These are phyloP conservation scores for Kuraishia borneana DNA, from an alignment of 805 yeast species.

Conservation along the genomic window DNA sequence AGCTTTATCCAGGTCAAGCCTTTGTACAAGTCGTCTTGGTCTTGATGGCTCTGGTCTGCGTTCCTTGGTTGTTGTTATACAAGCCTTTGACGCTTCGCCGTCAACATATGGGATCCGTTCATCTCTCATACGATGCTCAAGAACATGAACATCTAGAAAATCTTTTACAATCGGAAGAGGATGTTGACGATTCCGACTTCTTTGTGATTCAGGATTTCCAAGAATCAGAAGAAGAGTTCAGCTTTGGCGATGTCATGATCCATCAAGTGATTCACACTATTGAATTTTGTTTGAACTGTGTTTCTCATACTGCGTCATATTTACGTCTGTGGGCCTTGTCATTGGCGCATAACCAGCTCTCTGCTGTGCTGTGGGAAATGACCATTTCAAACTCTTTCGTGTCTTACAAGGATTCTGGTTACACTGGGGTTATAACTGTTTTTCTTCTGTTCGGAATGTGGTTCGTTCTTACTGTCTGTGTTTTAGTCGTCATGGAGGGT, in stretches of 20 bases:
- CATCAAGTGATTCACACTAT: constrained; percentile 97
- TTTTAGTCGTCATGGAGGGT: constrained; percentile 95
- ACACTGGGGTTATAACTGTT: constrained; percentile 58
- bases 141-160: constrained; percentile 22
- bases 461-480: constrained; percentile 85
- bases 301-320: constrained; percentile 97
- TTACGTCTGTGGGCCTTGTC: constrained; percentile 96
- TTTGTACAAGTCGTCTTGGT: constrained; percentile 63
- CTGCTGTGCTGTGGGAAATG: constrained; percentile 95
- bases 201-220: constrained; percentile 36
- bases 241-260: constrained; percentile 89
- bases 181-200: constrained; percentile 15
- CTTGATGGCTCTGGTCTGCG: constrained; percentile 72
- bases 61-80: constrained; percentile 80
- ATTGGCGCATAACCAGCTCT: constrained; percentile 91
- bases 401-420: constrained; percentile 35
- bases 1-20: constrained; percentile 71
- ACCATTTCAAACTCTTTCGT: constrained; percentile 76
- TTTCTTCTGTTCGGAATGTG: constrained; percentile 87
- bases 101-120: constrained; percentile 37
- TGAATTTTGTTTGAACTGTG: constrained; percentile 94
- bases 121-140: constrained; percentile 41
- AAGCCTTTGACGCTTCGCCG: constrained; percentile 56
- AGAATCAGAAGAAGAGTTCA: constrained; percentile 43
- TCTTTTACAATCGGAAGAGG: constrained; percentile 9